Conservation (phyloP, 2,329 filamentous ascomycete genomes). For the Fusarium concolor region DNA sequence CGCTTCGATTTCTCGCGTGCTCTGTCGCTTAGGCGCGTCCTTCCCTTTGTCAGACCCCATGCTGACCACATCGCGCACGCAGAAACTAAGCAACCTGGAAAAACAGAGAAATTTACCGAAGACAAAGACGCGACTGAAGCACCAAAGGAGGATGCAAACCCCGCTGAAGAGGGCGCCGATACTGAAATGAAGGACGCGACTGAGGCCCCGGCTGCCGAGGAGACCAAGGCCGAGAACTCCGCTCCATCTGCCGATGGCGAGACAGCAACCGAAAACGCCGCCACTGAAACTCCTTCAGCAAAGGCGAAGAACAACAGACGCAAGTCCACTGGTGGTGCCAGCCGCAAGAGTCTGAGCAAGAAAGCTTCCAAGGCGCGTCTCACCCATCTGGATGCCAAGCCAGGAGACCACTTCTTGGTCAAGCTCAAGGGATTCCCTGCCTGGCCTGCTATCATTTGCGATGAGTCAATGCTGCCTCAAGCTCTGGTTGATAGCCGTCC, state of each 20-base stretch:
- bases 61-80: constrained; percentile 45
- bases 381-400: constrained; percentile 81
- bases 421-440: constrained; percentile 94
- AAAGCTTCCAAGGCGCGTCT: constrained; percentile 83
- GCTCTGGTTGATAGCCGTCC: constrained; percentile 82
- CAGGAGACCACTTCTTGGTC: constrained; percentile 91
- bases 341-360: constrained; percentile 84
- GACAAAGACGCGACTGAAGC: constrained; percentile 45
- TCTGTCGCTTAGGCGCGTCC: constrained; percentile 36
- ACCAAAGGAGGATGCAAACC: constrained; percentile 42
- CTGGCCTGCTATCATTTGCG: constrained; percentile 94
- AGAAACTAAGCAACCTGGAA: constrained; percentile 47
- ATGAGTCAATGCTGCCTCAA: constrained; percentile 91
- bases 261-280: constrained; percentile 41
- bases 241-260: constrained; percentile 44
- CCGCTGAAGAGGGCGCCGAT: constrained; percentile 49
- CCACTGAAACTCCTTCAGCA: constrained; percentile 47
- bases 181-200: constrained; percentile 66
- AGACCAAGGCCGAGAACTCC: constrained; percentile 45
- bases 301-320: constrained; percentile 67
- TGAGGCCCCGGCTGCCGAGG: constrained; percentile 48
- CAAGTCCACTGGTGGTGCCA: constrained; percentile 79
- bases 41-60: constrained; percentile 30
- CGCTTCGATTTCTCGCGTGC: constrained; percentile 28
- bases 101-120: constrained; percentile 48